Evolutionary conservation across 176 grass and related monocot genomes (phyloP).

Genomic region (Juncus effusus): DNA sequence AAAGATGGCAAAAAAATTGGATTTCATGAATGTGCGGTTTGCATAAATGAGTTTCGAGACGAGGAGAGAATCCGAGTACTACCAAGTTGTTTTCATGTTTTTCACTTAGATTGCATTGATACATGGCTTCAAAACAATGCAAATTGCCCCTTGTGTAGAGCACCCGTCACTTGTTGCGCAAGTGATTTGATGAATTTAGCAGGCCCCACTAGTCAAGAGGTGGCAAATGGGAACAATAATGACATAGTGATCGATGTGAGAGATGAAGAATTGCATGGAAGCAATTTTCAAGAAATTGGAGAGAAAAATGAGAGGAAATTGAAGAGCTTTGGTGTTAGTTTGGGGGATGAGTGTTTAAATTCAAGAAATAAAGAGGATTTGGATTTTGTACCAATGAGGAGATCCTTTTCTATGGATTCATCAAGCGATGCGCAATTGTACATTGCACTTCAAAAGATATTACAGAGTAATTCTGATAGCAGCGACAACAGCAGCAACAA

Average conservation of each 20-base stretch:
- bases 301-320: background rate
- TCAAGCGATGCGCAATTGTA: constrained; percentile 55
- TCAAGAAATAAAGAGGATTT: constrained; percentile 36
- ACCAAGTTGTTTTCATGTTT: constrained; percentile 75
- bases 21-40: constrained; percentile 75
- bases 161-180: constrained; percentile 30
- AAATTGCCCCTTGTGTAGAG: constrained; percentile 77
- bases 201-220: background rate
- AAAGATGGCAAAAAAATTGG: constrained; percentile 31
- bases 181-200: background rate
- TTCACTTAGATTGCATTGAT: constrained; percentile 97
- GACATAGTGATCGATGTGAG: constrained; percentile 50
- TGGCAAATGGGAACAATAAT: constrained; percentile 2
- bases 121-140: constrained; percentile 83
- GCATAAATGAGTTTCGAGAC: constrained; percentile 74
- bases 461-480: background rate
- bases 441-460: constrained; percentile 48
- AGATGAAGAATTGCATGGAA: constrained; percentile 37
- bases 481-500: background rate
- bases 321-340: constrained; percentile 29
- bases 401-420: constrained; percentile 82
- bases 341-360: constrained; percentile 78
- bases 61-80: constrained; percentile 70
- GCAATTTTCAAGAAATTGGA: background rate
- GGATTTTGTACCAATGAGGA: constrained; percentile 52